Evolutionary conservation across 805 yeast species (phyloP).

Genomic region (Kuraishia piskuri): DNA sequence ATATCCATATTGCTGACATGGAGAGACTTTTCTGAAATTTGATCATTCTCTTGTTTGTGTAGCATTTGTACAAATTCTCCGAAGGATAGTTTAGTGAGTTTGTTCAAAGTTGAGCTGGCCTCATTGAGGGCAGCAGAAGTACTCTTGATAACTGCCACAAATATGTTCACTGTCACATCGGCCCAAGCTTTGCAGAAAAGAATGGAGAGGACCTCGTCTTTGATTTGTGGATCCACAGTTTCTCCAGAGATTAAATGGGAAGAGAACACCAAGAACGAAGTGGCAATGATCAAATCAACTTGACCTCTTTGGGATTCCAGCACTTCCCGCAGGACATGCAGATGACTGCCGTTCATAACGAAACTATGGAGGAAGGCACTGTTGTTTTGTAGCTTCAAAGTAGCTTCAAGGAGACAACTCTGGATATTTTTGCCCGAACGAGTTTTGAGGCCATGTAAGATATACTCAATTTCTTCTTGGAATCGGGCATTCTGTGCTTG

Average conservation of each 20-base stretch:
- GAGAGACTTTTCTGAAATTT: not conserved
- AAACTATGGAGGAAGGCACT: constrained; percentile 11
- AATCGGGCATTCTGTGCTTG: constrained; percentile 21
- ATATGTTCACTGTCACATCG: no score
- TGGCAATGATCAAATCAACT: constrained; percentile 4
- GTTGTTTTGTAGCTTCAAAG: constrained; percentile 13
- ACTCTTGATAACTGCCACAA: not conserved
- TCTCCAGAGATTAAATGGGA: not conserved
- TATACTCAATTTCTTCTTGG: constrained; percentile 9
- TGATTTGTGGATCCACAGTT: not conserved
- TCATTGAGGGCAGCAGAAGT: not conserved
- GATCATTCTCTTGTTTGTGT: not conserved
- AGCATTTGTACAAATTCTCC: not conserved
- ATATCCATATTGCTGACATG: not conserved
- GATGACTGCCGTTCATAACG: constrained; percentile 9
- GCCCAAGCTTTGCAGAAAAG: not conserved
- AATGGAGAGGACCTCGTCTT: not conserved
- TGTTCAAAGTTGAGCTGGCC: not conserved
- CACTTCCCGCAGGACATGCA: not conserved
- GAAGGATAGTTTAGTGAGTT: not conserved
- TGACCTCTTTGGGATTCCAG: not conserved
- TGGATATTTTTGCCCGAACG: constrained; percentile 9
- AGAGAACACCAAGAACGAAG: constrained; percentile 5
- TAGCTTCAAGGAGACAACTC: constrained; percentile 17
- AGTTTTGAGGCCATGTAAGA: constrained; percentile 5